Percentiles rank a stretch among this genome's conserved stretches.
These are phyloP conservation scores for Pythium brassicae DNA, from an alignment of 352 stramenopile genomes.

Conservation along the genomic window DNA sequence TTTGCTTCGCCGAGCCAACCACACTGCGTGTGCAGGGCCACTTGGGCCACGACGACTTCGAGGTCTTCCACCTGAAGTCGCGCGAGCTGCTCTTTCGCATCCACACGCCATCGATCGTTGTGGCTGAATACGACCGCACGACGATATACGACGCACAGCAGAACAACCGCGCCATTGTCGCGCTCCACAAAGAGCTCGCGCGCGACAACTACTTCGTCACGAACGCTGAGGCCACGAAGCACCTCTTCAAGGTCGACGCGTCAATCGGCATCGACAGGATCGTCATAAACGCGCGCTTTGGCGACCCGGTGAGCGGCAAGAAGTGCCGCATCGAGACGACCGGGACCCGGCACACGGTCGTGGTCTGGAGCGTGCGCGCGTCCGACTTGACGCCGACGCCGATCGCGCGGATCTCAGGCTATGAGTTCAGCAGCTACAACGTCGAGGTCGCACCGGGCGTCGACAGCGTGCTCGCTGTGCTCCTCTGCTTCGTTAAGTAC, in stretches of 20 bases:
- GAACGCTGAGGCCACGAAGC: conserved; percentile 17
- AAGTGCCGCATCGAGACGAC: conserved; percentile 15
- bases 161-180: neutral
- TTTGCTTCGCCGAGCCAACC: no score
- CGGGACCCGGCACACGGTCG: conserved; percentile 8
- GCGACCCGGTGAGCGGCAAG: conserved; percentile 7
- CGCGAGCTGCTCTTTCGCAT: neutral
- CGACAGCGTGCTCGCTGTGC: conserved; percentile 8
- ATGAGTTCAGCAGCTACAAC: conserved; percentile 11
- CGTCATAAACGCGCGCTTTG: conserved; percentile 12
- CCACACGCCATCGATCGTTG: neutral
- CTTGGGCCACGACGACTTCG: neutral
- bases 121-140: neutral
- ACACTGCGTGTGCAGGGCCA: no score
- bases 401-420: conserved; percentile 11
- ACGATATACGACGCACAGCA: neutral
- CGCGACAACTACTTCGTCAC: conserved; percentile 10
- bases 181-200: neutral
- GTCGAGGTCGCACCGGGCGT: conserved; percentile 8
- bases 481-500: conserved; percentile 8
- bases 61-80: neutral
- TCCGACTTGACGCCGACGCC: conserved; percentile 9
- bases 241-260: conserved; percentile 13
- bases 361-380: conserved; percentile 12
- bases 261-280: conserved; percentile 12